Evolutionary conservation across 306 rosid genomes (phyloP), one percentile per base, ranked within the genome.

Genomic region (Urtica urens): DNA sequence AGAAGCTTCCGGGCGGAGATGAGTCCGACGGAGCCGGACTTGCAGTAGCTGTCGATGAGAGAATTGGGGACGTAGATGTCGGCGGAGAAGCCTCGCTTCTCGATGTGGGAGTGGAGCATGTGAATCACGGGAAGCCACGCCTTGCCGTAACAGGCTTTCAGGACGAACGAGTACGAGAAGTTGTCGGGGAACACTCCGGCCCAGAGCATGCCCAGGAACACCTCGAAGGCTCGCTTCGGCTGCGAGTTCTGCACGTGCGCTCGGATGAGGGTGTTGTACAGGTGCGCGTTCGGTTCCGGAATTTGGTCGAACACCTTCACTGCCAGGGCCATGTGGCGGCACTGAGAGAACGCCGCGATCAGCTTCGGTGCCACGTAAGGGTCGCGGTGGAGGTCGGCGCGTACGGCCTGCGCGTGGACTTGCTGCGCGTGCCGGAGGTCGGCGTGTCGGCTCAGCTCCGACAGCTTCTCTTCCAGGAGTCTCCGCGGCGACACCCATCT

Each of bases 401-500:
- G 30, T 23, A 49, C 18, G 31, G 30, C 31, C 54, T 49, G 54
- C 22, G 54, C 54, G 14, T 49, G 54, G 11, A 49, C 8, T 23
- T 49, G 54, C 54, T 49, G 27, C 10, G 31, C 4, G 5, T 28
- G 39, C 24, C 71, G 28, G 7, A 81, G 52, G 60, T 78, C 73
- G 16, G 73, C 26, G 66, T 93, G 84, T 19, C 63, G 71, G 61
- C 77, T 90, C 28, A 88, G 86, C 45, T 70, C 70, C 2, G 64
- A 29, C 20, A 84, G 83, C 65, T 81, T 84, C 50, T 88, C 86
- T 5, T 88, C 97, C 0, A 88, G 57, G 23, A 76, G 64, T 81
- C 25, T 62, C 17, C 95, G 82, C 1, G 66, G 58, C 7, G 96
- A 87, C 28, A 88, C 80, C 97, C 94, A 87, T 1, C 72, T 23